Conservation (phyloP, 176 grass and related monocot species). For the Lolium perenne region DNA sequence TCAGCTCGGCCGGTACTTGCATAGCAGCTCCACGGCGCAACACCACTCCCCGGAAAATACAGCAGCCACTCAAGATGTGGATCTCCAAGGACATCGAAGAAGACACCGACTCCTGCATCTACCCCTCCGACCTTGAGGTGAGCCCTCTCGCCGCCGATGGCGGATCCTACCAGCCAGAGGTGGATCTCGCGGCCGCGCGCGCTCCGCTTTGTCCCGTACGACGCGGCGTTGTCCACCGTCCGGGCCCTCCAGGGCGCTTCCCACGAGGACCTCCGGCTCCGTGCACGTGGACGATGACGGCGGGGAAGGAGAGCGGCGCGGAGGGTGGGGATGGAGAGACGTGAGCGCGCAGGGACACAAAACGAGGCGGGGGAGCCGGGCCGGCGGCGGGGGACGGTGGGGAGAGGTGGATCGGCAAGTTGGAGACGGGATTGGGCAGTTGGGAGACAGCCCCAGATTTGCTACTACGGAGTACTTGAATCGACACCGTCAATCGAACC, state of each 20-base stretch:
- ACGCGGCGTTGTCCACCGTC: slow-evolving; percentile 17
- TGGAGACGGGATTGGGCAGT: no score
- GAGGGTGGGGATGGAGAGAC: no score
- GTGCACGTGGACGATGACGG: slow-evolving; percentile 9
- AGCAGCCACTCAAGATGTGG: not conserved
- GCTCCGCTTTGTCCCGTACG: slow-evolving; percentile 8
- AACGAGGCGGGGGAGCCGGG: no score
- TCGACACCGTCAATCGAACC: no score
- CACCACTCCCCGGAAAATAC: not conserved
- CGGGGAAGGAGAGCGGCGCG: no score
- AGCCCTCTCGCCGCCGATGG: not conserved
- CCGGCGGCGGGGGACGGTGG: no score
- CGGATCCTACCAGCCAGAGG: not conserved
- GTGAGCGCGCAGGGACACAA: no score
- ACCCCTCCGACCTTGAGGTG: not conserved
- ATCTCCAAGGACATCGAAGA: no score
- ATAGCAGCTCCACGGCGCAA: not conserved
- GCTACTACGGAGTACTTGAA: no score
- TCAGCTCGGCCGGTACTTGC: not conserved
- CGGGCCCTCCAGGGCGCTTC: not conserved
- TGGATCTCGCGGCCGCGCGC: not conserved
- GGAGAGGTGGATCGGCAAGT: no score
- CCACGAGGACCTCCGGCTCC: slow-evolving; percentile 23
- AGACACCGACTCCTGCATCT: not conserved
- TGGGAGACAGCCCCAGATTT: no score